phyloP scores from a whole-genome alignment of 768 basidiomycete genomes.

The Boletus reticulatus region DNA sequence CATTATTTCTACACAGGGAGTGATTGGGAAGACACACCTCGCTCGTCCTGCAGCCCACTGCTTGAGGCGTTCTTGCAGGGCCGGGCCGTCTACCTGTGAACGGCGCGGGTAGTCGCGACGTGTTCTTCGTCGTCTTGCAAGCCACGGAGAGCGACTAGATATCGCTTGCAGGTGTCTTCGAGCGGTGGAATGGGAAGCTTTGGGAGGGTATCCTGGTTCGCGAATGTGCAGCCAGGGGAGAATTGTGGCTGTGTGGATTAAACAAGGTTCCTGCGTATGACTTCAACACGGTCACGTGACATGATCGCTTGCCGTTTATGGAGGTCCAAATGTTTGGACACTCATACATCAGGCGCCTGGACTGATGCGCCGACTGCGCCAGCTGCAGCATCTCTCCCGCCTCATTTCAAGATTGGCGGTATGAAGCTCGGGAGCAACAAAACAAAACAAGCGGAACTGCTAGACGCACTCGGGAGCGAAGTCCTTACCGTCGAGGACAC shows the following conservation, averaged over 20 bases:
- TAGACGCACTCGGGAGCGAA: slow-evolving; percentile 86
- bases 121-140: slow-evolving; percentile 86
- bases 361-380: slow-evolving; percentile 48
- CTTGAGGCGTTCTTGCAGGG: slow-evolving; percentile 71
- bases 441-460: slow-evolving; percentile 81
- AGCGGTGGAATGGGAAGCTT: no score
- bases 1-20: not conserved
- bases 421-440: slow-evolving; percentile 98
- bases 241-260: no score
- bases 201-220: no score
- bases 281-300: no score
- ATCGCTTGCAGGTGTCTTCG: no score
- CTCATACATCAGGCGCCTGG: no score
- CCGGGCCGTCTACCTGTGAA: slow-evolving; percentile 75
- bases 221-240: no score
- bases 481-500: slow-evolving; percentile 53
- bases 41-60: slow-evolving; percentile 72
- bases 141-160: slow-evolving; percentile 48
- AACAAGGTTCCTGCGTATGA: no score
- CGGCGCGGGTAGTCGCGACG: slow-evolving; percentile 65
- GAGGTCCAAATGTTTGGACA: no score
- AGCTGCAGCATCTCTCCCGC: slow-evolving; percentile 52
- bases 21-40: slow-evolving; percentile 47
- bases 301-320: no score
- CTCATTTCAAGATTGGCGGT: slow-evolving; percentile 89